phyloP scores from a whole-genome alignment of 225 moss, liverwort and hornwort genomes.

The Asterella californica region DNA sequence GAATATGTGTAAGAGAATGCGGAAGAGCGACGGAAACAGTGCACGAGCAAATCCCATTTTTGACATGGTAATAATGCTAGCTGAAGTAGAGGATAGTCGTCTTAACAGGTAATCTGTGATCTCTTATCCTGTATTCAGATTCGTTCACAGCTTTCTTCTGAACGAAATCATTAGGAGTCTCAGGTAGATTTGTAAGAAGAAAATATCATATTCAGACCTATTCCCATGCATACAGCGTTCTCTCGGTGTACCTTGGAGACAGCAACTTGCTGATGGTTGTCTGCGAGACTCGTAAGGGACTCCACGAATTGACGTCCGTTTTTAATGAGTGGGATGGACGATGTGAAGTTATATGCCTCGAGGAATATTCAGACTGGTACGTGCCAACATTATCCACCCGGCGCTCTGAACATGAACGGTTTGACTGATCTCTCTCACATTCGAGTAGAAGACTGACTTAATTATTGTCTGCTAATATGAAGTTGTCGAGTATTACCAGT shows the following conservation, averaged over 20 bases:
- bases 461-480: not conserved
- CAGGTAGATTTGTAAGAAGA: no score
- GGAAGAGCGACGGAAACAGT: not conserved
- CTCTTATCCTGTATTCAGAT: not conserved
- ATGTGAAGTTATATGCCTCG: slow-evolving; percentile 10
- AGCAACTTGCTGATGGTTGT: not conserved
- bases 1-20: not conserved
- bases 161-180: no score
- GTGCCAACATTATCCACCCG: not conserved
- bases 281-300: not conserved
- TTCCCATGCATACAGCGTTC: not conserved
- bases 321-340: not conserved
- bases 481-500: not conserved
- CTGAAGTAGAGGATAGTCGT: not conserved
- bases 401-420: no score
- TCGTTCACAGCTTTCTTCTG: no score
- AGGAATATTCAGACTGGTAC: not conserved
- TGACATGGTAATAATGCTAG: slow-evolving; percentile 5
- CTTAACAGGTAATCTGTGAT: not conserved
- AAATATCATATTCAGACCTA: not conserved
- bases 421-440: not conserved
- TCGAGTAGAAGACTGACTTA: not conserved
- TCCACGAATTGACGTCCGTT: not conserved
- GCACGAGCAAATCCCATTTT: not conserved
- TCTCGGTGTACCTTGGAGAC: not conserved